A percentile compares a stretch with the other conserved stretches of the same genome.
phyloP scores from a whole-genome alignment of 83 land plant genomes.

The Picea mariana region DNA sequence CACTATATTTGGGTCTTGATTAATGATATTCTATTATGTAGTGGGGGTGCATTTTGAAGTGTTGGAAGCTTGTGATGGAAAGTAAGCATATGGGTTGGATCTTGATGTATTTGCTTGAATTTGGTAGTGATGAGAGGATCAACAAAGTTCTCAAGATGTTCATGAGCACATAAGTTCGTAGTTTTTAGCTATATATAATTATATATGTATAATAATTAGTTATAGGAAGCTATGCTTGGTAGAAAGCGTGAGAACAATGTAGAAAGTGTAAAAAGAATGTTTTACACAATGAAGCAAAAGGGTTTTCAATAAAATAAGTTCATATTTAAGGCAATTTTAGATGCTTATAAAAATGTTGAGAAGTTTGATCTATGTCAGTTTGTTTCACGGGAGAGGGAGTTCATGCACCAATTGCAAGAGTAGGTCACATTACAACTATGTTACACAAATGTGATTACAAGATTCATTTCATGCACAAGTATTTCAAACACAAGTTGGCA shows the following conservation, averaged over 20 bases:
- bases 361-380: constrained; percentile 58
- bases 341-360: constrained; percentile 54
- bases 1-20: constrained; percentile 40
- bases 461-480: too few relatives aligned
- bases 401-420: too few relatives aligned
- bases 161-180: constrained; percentile 15
- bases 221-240: constrained; percentile 31
- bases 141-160: constrained; percentile 25
- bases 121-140: constrained; percentile 27
- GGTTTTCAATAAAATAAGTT: constrained; percentile 17
- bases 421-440: too few relatives aligned
- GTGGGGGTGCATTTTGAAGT: constrained; percentile 39
- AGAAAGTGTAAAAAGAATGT: constrained; percentile 15
- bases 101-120: constrained; percentile 22
- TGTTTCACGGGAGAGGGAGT: constrained; percentile 58
- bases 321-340: constrained; percentile 39
- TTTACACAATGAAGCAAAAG: constrained; percentile 25
- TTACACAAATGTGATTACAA: too few relatives aligned
- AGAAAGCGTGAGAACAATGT: constrained; percentile 22
- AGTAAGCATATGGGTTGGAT: not conserved
- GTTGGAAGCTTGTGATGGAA: constrained; percentile 18
- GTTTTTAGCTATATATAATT: constrained; percentile 14
- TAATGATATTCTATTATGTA: constrained; percentile 34
- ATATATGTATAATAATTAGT: constrained; percentile 22
- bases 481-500: too few relatives aligned